These are phyloP conservation scores for Pelargonium myrrhifolium DNA, from an alignment of 441 rosid genomes.

Conservation along the genomic window DNA sequence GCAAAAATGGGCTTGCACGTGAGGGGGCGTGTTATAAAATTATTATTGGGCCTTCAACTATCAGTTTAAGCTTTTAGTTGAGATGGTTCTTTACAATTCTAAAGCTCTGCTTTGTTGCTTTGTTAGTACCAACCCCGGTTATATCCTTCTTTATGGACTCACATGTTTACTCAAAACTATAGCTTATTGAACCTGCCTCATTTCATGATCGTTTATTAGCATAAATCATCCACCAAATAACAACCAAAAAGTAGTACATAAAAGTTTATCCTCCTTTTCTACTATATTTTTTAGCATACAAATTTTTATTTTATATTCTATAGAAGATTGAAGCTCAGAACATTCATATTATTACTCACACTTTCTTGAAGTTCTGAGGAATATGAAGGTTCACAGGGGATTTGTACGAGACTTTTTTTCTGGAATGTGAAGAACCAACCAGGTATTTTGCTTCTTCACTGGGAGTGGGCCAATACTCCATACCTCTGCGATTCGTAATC, in stretches of 20 bases:
- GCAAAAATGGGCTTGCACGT: too few relatives aligned
- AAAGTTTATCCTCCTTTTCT: too few relatives aligned
- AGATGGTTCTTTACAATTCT: too few relatives aligned
- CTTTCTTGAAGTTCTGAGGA: conserved; percentile 73
- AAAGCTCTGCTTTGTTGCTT: too few relatives aligned
- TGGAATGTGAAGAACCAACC: conserved; percentile 38
- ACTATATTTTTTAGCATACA: too few relatives aligned
- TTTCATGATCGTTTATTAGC: background rate
- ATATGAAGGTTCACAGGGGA: conserved; percentile 39
- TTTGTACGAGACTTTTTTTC: conserved; percentile 30
- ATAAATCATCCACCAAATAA: conserved; percentile 1
- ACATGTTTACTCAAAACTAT: background rate
- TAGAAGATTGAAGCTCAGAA: background rate
- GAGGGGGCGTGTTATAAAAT: too few relatives aligned
- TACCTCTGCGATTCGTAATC: conserved; percentile 81
- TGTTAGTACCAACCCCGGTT: too few relatives aligned
- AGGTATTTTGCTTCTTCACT: conserved; percentile 60
- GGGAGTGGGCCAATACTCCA: conserved; percentile 92
- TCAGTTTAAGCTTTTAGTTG: too few relatives aligned
- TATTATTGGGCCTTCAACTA: too few relatives aligned
- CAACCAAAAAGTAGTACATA: background rate
- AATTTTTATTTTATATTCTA: too few relatives aligned
- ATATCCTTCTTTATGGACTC: too few relatives aligned
- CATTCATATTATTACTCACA: conserved; percentile 44
- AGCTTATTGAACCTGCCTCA: background rate